Evolutionary conservation across 1,284 basidiomycete species (phyloP), one percentile per base, ranked within the genome.

Genomic region (Tranzscheliella williamsii): DNA sequence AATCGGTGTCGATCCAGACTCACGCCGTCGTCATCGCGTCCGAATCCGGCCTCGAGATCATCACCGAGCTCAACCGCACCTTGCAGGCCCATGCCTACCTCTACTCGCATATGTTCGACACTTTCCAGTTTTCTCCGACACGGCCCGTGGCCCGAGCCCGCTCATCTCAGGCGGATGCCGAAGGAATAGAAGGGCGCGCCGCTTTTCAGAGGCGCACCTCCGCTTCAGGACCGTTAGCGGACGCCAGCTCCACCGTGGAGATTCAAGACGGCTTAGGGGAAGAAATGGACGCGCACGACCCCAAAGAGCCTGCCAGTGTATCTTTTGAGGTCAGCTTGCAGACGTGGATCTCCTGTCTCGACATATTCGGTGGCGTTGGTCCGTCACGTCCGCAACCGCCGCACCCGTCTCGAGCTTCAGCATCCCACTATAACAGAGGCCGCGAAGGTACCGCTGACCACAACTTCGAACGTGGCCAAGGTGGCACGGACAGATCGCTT

Each of bases 51-150:
- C 79, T 95, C 54, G 84, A 85, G n/a, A 83, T 94, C 23, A 84
- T 85, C n/a, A 90, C 91, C 9, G 90, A 95, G 79, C 89, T 93
- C 73, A 85, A 88, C 4, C 83, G 86, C 36, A 86, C 87, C 1
- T 80, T 93, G 6, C 81, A 87, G 36, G 91, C 86, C 27, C 88
- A 87, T 7, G 90, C 91, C n/a, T 95, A 87, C 76, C 85, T 94
- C 40, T 87, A 88, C 47, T 79, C 83, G 13, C 83, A 84, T 57
- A 82, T 91, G 22, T 95, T 95, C 77, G 85, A 89, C 56, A 85
- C 87, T 71, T 95, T 84, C 73, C 67, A 71, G 1, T 91, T 85
- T 76, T 11, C 40, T 4, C 9, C 32, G 18, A 29, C 9, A n/a
- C 9, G 18, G 32, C 32, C 11, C 11, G n/a, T n/a, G n/a, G n/a